phyloP scores from a whole-genome alignment of 441 rosid species.

The Eugenia klotzschiana region DNA sequence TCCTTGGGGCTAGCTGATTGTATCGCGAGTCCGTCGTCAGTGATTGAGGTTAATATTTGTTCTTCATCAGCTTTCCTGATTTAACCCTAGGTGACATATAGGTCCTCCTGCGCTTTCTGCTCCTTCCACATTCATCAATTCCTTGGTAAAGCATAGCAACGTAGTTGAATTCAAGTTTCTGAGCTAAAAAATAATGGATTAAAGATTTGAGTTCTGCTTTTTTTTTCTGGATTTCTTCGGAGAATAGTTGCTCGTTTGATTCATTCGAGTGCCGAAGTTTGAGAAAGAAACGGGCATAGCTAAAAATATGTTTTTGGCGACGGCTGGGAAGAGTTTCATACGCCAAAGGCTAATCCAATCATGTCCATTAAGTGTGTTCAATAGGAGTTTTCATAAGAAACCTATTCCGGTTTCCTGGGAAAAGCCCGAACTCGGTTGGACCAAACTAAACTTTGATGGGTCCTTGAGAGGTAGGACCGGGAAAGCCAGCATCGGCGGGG shows the following conservation, averaged over 20 bases:
- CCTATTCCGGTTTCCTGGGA: slow-evolving; percentile 56
- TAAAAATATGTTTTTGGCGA: slow-evolving; percentile 18
- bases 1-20: background rate
- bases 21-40: background rate
- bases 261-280: background rate
- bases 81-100: background rate
- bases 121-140: background rate
- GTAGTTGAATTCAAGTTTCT: background rate
- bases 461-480: slow-evolving; percentile 35
- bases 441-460: slow-evolving; percentile 72
- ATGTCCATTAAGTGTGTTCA: slow-evolving; percentile 12
- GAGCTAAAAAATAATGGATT: background rate
- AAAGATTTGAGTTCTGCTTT: background rate
- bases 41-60: background rate
- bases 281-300: background rate
- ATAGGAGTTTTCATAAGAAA: slow-evolving; percentile 38
- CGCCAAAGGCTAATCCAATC: slow-evolving; percentile 18
- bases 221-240: background rate
- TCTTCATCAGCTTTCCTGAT: background rate
- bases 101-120: background rate
- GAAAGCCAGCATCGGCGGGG: slow-evolving; percentile 68
- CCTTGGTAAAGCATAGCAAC: background rate
- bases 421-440: slow-evolving; percentile 57
- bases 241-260: background rate
- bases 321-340: slow-evolving; percentile 17